Percentiles rank a stretch among this genome's conserved stretches.
Evolutionary conservation across 371 early-diverging fungal species (phyloP).

Genomic region (Batkoa obscura): DNA sequence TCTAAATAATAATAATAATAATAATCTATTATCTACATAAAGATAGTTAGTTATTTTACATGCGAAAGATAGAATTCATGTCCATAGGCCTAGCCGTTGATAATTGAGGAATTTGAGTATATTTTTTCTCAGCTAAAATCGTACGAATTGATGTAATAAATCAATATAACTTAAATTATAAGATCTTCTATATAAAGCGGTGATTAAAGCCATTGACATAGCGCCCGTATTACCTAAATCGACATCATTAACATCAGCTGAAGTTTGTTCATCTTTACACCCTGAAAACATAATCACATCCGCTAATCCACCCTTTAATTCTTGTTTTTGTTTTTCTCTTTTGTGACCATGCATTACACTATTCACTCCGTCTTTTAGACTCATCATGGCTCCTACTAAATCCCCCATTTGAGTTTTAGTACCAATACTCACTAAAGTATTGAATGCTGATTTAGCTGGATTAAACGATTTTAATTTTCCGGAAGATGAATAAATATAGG

Average conservation of each 20-base stretch:
- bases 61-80: slow-evolving; percentile 14
- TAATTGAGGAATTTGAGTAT: slow-evolving; percentile 44
- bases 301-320: slow-evolving; percentile 33
- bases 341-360: slow-evolving; percentile 15
- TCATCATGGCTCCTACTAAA: slow-evolving; percentile 17
- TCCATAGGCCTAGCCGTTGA: slow-evolving; percentile 33
- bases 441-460: slow-evolving; percentile 12
- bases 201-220: slow-evolving; percentile 51
- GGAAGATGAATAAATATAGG: slow-evolving; percentile 53
- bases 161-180: slow-evolving; percentile 28
- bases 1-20: no score
- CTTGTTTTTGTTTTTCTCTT: slow-evolving; percentile 17
- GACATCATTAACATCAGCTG: slow-evolving; percentile 38
- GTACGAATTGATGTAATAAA: slow-evolving; percentile 31
- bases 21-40: no score
- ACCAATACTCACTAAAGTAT: slow-evolving; percentile 18
- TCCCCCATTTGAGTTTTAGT: slow-evolving; percentile 16
- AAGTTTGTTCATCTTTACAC: slow-evolving; percentile 31
- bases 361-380: slow-evolving; percentile 14
- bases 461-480: slow-evolving; percentile 24
- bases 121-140: slow-evolving; percentile 20
- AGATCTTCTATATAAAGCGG: slow-evolving; percentile 12
- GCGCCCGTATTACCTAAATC: slow-evolving; percentile 29
- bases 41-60: background rate
- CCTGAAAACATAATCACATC: slow-evolving; percentile 68